Base-by-base conservation (phyloP, 225 moss, liverwort and hornwort genomes). In the Climacium dendroides region DNA sequence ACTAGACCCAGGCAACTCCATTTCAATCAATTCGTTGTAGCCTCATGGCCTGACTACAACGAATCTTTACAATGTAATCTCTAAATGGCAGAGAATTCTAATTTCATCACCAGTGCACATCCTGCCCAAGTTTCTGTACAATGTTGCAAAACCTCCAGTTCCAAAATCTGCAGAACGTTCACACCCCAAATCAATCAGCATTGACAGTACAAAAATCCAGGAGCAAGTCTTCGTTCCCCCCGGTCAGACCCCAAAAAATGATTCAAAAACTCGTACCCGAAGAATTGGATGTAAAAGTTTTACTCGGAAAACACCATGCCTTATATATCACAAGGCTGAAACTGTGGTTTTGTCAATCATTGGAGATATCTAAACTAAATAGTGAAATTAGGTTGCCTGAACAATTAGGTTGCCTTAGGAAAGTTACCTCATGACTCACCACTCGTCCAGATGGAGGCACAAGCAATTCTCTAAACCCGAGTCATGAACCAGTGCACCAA, bases 81-180 rank as follows among this genome's bases (percentile, higher is more conserved):
- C 82, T 82, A 65, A 66, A 82, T 82, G 82, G 37, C 82, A 82
- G 82, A 82, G 67, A 82, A 82, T 29, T 82, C 82, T 65, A 82
- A 82, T 65, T 37, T 67, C 67, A 82, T n/a, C 67, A 45, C 60
- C 60, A 61, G 80, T 32, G 61, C 82, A 67, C 53, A 67, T 67
- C 67, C 82, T 52, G n/a, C 82, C 53, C 53, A 52, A 81, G 41
- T 83, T 78, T 89, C 88, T 93, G 88, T 88, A 93, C 91, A 89
- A 86, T 58, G n/a, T 82, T 88, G 78, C 81, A 41, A 65, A 77
- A 65, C 54, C 86, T 74, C 81, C 39, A 64, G 81, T 91, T 83
- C 69, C 63, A 39, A 74, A 78, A 60, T 81, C 91, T 92, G 91
- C 91, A 86, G 16, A 79, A 57, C 45, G 35, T 17, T 37, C 64